phyloP scores from a whole-genome alignment of 169 alveolate genomes.

The Cryptosporidium ryanae region DNA sequence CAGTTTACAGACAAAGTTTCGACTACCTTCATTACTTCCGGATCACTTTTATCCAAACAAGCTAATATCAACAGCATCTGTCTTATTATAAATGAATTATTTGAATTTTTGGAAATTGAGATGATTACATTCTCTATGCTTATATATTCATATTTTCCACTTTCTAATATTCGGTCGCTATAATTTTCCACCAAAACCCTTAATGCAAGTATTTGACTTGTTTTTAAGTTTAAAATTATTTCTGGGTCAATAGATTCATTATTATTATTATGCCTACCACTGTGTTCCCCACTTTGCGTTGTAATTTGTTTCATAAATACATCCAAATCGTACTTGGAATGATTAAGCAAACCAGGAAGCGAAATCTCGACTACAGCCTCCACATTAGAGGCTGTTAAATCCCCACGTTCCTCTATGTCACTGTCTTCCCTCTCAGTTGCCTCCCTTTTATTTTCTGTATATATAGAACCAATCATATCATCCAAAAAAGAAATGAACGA shows the following conservation, averaged over 20 bases:
- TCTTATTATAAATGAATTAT: constrained; percentile 48
- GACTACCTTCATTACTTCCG: constrained; percentile 30
- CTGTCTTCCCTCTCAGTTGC: too few relatives aligned
- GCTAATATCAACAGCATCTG: constrained; percentile 43
- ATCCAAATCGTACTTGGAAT: background rate
- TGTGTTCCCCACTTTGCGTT: background rate
- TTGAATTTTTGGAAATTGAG: constrained; percentile 26
- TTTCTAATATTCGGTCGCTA: background rate
- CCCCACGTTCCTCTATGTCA: background rate
- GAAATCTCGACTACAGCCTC: constrained; percentile 31
- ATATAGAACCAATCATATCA: constrained; percentile 27
- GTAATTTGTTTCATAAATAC: constrained; percentile 11
- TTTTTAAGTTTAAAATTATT: constrained; percentile 7
- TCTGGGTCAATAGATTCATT: too few relatives aligned
- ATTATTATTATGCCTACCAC: background rate
- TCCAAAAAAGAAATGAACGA: constrained; percentile 40
- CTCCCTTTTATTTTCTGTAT: background rate
- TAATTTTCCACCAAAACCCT: constrained; percentile 29
- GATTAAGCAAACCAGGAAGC: background rate
- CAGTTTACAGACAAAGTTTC: constrained; percentile 19
- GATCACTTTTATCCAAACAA: constrained; percentile 44
- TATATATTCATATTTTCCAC: background rate
- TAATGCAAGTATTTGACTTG: constrained; percentile 21
- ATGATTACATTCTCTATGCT: constrained; percentile 21
- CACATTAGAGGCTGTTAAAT: constrained; percentile 56